Evolutionary conservation across 179 eudicot species (phyloP), one percentile per base, ranked within the genome.

Genomic region (Silene coronaria): DNA sequence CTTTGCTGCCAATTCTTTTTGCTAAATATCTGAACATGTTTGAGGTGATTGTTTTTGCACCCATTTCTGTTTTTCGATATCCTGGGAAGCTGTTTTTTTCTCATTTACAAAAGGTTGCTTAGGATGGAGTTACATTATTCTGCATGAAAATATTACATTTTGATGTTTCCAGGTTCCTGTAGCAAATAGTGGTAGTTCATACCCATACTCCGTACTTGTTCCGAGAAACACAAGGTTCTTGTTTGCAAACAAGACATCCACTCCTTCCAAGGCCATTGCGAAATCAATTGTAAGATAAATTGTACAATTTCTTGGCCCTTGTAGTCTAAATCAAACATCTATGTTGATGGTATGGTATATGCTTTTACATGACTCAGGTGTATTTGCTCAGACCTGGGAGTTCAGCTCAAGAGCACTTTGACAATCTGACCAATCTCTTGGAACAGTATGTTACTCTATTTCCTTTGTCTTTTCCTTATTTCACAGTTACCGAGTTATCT

Each of bases 221-320:
- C 97, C 99, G 9, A 88, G 96, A 80, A 91, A 93, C 83, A 95
- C 95, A 77, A 89, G 97, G 78, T 93, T 92, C 84, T 85, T 95
- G 82, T 95, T 95, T 80, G 83, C 97, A 61, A 87, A 89, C 83
- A 90, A 85, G 85, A 71, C 89, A 57, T 79, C 80, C 65, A 89
- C 93, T 80, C 97, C 97, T 36, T 82, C 97, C 7, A 92, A 95
- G 83, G 95, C 99, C 51, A 84, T 95, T 84, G 97, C 99, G 34
- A 95, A 95, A 80, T 92, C 99, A 55, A 91, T 95, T 67, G 99
- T 95, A 91, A 88, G 97, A 78, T 63, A 59, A 55, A 5, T 74
- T 42, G 23, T 28, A 72, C 67, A 51, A 19, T 51, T 76, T 55
- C 28, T 22, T 62, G 45, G 62, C 9, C 51, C 46, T 21, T 45